Conservation (phyloP, 176 grass and related monocot genomes). For the Cenchrus purpureus region DNA sequence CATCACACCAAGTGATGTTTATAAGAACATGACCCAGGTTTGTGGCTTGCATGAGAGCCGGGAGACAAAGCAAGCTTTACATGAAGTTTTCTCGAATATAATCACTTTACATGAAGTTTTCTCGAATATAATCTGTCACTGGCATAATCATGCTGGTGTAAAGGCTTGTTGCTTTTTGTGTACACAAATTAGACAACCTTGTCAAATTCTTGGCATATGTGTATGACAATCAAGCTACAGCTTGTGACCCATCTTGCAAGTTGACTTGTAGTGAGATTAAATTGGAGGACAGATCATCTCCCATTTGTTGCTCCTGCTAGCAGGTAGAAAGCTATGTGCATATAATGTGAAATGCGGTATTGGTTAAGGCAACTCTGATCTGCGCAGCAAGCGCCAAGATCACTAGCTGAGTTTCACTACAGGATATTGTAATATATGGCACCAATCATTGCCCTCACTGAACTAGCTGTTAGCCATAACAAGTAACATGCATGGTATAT, state of each 20-base stretch:
- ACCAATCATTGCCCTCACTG: slow-evolving; percentile 22
- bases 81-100: slow-evolving; percentile 14
- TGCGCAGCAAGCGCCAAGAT: neutral
- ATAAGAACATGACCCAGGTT: neutral
- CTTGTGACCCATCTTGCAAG: slow-evolving; percentile 29
- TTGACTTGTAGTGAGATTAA: slow-evolving; percentile 36
- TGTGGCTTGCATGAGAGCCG: neutral
- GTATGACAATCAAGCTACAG: slow-evolving; percentile 13
- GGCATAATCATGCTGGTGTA: slow-evolving; percentile 54
- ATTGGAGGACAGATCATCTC: slow-evolving; percentile 46
- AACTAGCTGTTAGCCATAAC: neutral
- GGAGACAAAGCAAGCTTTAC: slow-evolving; percentile 6
- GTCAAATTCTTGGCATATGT: slow-evolving; percentile 1
- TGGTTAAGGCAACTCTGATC: neutral
- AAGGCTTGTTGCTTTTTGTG: slow-evolving; percentile 50
- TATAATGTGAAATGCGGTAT: neutral
- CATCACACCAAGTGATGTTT: slow-evolving; percentile 9
- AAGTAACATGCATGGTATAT: neutral
- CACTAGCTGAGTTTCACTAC: slow-evolving; percentile 13
- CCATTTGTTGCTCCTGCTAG: slow-evolving; percentile 19
- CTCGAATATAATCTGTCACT: slow-evolving; percentile 20
- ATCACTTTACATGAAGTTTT: slow-evolving; percentile 16
- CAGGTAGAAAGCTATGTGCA: slow-evolving; percentile 28
- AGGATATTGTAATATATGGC: slow-evolving; percentile 30
- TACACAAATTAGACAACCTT: slow-evolving; percentile 13